phyloP scores from a whole-genome alignment of 2,329 filamentous ascomycete genomes.

The Fusarium odoratissimum region DNA sequence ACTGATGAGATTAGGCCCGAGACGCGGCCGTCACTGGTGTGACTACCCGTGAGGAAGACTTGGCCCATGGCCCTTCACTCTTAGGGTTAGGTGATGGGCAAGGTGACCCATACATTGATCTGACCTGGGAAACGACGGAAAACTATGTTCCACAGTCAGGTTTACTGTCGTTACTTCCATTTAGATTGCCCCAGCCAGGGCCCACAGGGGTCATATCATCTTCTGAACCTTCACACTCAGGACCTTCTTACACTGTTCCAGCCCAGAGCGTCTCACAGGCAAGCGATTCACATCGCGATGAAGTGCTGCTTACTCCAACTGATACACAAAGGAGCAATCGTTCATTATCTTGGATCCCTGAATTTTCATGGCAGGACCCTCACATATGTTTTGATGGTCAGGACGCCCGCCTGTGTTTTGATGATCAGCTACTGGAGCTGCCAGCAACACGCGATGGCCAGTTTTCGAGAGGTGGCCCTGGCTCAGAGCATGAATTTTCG shows the following conservation, averaged over 20 bases:
- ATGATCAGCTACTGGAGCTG: background rate
- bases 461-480: background rate
- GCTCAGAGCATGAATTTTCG: background rate
- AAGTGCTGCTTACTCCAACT: too few relatives aligned
- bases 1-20: background rate
- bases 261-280: background rate
- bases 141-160: accelerated
- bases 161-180: accelerated
- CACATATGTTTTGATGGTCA: background rate
- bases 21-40: accelerated
- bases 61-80: background rate
- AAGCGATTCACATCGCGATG: background rate
- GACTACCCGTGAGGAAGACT: background rate
- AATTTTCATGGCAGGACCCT: constrained; percentile 5
- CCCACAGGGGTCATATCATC: accelerated
- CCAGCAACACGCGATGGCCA: background rate
- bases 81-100: background rate
- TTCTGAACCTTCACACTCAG: background rate
- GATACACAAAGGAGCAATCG: accelerated
- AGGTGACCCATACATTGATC: accelerated
- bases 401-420: background rate
- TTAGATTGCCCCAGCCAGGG: accelerated
- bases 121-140: accelerated
- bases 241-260: background rate
- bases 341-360: background rate